These are phyloP conservation scores for Pneumocystis carinii DNA, from an alignment of 1,139 yeast species.

Conservation along the genomic window DNA sequence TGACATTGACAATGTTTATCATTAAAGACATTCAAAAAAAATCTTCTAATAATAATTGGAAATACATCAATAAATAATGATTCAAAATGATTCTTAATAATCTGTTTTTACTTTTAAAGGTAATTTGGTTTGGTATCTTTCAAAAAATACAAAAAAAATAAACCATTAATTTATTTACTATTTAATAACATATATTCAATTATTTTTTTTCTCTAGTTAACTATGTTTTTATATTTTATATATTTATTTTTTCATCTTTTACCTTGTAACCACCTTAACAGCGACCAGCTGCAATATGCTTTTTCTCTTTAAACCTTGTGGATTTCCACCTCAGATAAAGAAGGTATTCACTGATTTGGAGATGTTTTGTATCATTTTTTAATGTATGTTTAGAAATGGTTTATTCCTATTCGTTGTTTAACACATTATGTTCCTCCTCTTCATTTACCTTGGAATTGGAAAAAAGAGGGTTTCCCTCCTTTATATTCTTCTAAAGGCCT, in stretches of 20 bases:
- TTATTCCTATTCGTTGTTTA: background rate
- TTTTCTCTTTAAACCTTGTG: background rate
- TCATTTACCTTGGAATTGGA: background rate
- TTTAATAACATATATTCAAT: too few species aligned
- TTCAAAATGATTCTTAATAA: too few species aligned
- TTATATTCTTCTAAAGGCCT: background rate
- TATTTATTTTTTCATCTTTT: background rate
- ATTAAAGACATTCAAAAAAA: too few species aligned
- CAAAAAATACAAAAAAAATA: too few species aligned
- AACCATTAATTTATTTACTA: too few species aligned
- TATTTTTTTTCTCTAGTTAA: too few species aligned
- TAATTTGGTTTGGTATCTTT: too few species aligned
- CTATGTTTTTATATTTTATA: constrained; percentile 15
- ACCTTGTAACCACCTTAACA: background rate
- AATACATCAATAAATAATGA: too few species aligned
- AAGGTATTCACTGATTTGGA: background rate
- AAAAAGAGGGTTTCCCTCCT: background rate
- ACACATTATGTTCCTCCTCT: background rate
- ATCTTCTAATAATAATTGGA: too few species aligned
- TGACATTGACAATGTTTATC: too few species aligned
- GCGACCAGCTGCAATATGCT: background rate
- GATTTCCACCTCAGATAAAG: background rate
- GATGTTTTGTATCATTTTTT: background rate
- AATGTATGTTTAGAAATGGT: background rate
- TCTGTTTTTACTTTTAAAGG: too few species aligned